A percentile compares a stretch with the other conserved stretches of the same genome.
These are phyloP conservation scores for Microstegium vimineum DNA, from an alignment of 176 grass and related monocot species.

Conservation along the genomic window DNA sequence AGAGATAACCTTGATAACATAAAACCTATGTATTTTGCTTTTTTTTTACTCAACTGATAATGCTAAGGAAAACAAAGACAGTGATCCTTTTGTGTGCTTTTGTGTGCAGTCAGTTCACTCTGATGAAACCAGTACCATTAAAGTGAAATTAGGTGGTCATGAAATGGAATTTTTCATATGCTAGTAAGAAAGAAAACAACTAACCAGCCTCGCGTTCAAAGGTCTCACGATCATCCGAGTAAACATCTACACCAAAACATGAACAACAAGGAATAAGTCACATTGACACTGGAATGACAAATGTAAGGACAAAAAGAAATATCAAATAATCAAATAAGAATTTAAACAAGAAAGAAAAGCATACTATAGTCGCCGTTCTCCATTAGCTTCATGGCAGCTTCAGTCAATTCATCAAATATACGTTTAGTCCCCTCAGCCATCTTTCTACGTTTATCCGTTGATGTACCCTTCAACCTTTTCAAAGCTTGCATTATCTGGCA, in stretches of 20 bases:
- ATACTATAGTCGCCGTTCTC: slow-evolving; percentile 89
- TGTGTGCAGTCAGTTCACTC: not conserved
- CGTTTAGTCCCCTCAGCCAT: slow-evolving; percentile 68
- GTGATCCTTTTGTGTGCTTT: not conserved
- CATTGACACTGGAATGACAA: not conserved
- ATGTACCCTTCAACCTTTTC: slow-evolving; percentile 80
- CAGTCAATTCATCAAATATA: slow-evolving; percentile 89
- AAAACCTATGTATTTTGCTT: not conserved
- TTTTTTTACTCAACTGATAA: slow-evolving; percentile 2
- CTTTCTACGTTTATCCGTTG: slow-evolving; percentile 61
- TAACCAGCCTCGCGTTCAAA: slow-evolving; percentile 87
- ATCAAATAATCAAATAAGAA: not conserved
- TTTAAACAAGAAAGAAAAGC: slow-evolving; percentile 13
- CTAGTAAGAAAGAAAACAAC: slow-evolving; percentile 30
- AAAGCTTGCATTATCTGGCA: slow-evolving; percentile 82
- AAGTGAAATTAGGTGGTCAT: not conserved
- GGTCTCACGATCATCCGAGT: slow-evolving; percentile 81
- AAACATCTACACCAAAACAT: slow-evolving; percentile 73
- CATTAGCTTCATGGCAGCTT: slow-evolving; percentile 95
- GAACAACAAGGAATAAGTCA: slow-evolving; percentile 22
- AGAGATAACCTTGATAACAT: not conserved
- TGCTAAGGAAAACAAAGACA: not conserved
- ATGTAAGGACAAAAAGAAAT: not conserved
- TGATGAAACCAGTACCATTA: not conserved
- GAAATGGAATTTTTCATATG: not conserved